These are phyloP conservation scores for Penicillium macrosclerotiorum DNA, from an alignment of 495 filamentous ascomycete genomes.

Conservation along the genomic window DNA sequence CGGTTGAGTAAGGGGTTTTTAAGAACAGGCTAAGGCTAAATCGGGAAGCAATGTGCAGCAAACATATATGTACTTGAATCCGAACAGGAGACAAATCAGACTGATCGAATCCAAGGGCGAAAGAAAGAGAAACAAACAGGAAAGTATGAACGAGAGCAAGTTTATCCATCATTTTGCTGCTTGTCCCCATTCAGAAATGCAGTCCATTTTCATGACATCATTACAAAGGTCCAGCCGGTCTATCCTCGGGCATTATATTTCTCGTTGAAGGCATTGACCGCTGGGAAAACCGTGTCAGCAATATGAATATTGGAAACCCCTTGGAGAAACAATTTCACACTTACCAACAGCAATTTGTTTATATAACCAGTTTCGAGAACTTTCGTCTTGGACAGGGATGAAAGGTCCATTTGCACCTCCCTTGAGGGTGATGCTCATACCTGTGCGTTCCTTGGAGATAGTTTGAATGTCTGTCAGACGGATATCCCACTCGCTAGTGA, in stretches of 20 bases:
- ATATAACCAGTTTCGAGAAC: conserved; percentile 82
- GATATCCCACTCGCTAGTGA: conserved; percentile 92
- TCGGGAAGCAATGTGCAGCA: not conserved
- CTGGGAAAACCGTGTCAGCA: conserved; percentile 30
- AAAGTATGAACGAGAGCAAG: not conserved
- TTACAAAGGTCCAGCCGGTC: conserved; percentile 13
- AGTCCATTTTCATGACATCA: conserved; percentile 25
- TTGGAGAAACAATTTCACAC: conserved; percentile 1
- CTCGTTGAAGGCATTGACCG: conserved; percentile 70
- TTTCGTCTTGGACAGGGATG: conserved; percentile 88
- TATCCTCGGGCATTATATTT: conserved; percentile 64
- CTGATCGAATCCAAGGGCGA: not conserved
- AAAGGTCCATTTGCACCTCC: conserved; percentile 93
- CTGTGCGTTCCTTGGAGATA: conserved; percentile 93
- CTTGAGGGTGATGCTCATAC: conserved; percentile 82
- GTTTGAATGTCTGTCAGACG: conserved; percentile 94
- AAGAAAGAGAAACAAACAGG: not conserved
- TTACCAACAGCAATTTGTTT: conserved; percentile 61
- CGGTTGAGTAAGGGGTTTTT: no score
- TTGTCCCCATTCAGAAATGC: conserved; percentile 11
- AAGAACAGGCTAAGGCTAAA: no score
- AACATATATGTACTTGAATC: not conserved
- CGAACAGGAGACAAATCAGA: not conserved
- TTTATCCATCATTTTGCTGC: conserved; percentile 5
- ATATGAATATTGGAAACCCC: not conserved